Base-by-base conservation (phyloP, 441 rosid species). In the Bocquillonia castaneifolia region DNA sequence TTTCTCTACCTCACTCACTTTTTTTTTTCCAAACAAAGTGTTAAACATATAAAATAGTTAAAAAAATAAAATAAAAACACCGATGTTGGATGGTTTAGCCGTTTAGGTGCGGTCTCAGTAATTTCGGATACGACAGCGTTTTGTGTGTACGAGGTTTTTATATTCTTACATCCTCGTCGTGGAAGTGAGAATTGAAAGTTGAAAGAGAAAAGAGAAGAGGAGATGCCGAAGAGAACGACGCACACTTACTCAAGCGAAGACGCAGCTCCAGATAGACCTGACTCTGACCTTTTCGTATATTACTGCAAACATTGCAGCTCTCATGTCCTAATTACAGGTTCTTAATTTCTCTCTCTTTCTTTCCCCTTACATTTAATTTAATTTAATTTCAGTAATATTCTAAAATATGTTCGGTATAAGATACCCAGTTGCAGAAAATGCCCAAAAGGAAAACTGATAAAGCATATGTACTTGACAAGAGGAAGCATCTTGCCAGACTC, bases 221-320 rank as follows among this genome's bases (percentile, higher is more conserved):
- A 34, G 53, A 93, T 94, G 99, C 99, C 99, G 80, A 94, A 94
- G 87, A 83, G 99, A 78, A 94, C 97, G 54, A 94, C 99, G 3
- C 99, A 94, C 76, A 94, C 99, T 15, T 94, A 94, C 81, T 94
- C 99, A 20, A 94, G 97, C 91, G 97, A 94, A 71, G 97, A 94
- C 81, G 99, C 99, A 6, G 92, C 88, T 56, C 97, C 96, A 0
- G 97, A 94, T 36, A 96, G 99, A 54, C 92, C 96, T 0, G 93
- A 89, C 76, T 94, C 97, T 44, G 99, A 94, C 80, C 99, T 94
- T 64, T 91, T 94, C 83, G 97, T 94, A 25, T 94, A 94, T 79
- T 94, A 91, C 68, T 91, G 99, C 97, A 91, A 94, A 79, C 95
- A 90, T 77, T 94, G 99, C 67, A 83, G 93, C 71, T 91, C 93